Conservation (phyloP, 441 rosid species). For the Arabidopsis lyrata region DNA sequence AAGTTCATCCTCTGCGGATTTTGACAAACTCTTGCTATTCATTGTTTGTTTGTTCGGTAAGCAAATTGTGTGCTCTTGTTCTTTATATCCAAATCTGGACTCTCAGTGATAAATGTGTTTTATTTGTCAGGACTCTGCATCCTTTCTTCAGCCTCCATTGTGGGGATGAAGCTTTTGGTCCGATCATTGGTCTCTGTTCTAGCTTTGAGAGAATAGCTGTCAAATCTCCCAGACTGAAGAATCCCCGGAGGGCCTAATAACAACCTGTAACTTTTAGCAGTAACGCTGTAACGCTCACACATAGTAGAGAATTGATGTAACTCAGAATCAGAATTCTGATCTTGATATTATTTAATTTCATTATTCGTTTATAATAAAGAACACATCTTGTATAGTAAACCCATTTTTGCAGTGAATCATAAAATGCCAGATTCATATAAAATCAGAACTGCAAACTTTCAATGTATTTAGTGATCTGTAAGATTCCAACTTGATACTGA, state of each 20-base stretch:
- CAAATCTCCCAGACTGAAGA: conserved; percentile 31
- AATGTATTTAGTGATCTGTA: conserved; percentile 2
- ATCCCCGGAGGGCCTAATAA: conserved; percentile 20
- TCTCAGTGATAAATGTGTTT: conserved; percentile 3
- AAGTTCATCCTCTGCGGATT: conserved; percentile 74
- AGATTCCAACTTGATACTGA: conserved; percentile 10
- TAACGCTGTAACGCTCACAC: conserved; percentile 18
- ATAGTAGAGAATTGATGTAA: conserved; percentile 25
- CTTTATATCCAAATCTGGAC: not conserved
- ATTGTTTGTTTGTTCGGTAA: not conserved
- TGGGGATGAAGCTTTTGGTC: conserved; percentile 73
- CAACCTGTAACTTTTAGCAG: conserved; percentile 33
- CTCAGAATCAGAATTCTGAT: conserved; percentile 24
- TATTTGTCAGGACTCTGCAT: conserved; percentile 26
- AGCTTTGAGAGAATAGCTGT: conserved; percentile 27
- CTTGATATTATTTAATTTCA: conserved; percentile 6
- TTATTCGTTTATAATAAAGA: conserved; percentile 26
- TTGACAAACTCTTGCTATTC: conserved; percentile 29
- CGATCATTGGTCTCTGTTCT: conserved; percentile 23
- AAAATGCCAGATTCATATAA: conserved; percentile 19
- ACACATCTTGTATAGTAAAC: conserved; percentile 30
- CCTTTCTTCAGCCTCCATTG: conserved; percentile 36
- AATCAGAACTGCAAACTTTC: conserved; percentile 13
- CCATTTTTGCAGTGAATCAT: conserved; percentile 31
- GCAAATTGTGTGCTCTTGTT: not conserved